Evolutionary conservation across 2,329 filamentous ascomycete species (phyloP).

Genomic region (Botryosphaeria agaves): DNA sequence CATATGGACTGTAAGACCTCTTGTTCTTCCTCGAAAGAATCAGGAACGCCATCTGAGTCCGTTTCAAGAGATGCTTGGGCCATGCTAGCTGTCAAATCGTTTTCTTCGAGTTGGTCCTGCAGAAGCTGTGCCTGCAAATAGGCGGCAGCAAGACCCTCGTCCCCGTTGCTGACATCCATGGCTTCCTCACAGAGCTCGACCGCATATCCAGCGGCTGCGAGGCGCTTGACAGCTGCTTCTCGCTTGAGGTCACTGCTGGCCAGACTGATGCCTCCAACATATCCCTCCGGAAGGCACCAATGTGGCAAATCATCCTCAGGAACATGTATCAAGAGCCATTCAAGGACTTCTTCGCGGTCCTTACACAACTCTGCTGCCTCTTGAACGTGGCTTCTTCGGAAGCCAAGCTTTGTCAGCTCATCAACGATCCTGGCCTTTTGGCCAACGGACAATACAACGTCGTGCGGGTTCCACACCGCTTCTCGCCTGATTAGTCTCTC

Average conservation of each 20-base stretch:
- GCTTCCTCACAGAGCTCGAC: constrained; percentile 65
- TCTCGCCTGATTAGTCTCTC: constrained; percentile 64
- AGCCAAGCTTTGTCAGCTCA: constrained; percentile 63
- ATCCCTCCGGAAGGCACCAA: constrained; percentile 84
- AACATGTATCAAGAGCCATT: constrained; percentile 93
- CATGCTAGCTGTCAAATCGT: constrained; percentile 13
- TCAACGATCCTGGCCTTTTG: constrained; percentile 46
- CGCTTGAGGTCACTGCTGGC: constrained; percentile 65
- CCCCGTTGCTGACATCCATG: constrained; percentile 49
- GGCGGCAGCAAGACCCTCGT: constrained; percentile 65
- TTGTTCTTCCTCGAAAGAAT: constrained; percentile 74
- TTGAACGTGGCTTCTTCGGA: constrained; percentile 74
- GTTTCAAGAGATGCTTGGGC: constrained; percentile 15
- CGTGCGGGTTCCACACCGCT: constrained; percentile 76
- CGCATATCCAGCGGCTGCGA: constrained; percentile 73
- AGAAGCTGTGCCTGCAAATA: constrained; percentile 57
- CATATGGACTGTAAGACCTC: constrained; percentile 73
- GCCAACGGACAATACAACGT: constrained; percentile 41
- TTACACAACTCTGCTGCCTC: constrained; percentile 81
- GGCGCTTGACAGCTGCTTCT: constrained; percentile 66
- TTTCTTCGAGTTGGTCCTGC: constrained; percentile 13
- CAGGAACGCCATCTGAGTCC: constrained; percentile 12
- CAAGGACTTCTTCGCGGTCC: constrained; percentile 78
- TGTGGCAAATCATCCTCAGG: constrained; percentile 90
- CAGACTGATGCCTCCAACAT: constrained; percentile 77